phyloP scores from a whole-genome alignment of 345 rosid species.

The Pelargonium nanum region DNA sequence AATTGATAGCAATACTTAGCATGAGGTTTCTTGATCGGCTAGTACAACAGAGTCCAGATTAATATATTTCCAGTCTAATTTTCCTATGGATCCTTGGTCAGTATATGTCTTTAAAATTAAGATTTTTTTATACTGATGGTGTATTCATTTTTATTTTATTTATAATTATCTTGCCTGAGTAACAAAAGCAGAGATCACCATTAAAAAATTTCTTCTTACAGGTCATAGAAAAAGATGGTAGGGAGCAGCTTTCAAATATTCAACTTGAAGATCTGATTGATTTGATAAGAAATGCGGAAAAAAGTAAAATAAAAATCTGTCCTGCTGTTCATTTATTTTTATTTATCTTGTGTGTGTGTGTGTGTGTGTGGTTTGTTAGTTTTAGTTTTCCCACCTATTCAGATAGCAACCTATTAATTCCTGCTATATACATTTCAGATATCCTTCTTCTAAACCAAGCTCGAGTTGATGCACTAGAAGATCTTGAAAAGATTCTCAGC shows the following conservation, averaged over 20 bases:
- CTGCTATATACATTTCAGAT: slow-evolving; percentile 33
- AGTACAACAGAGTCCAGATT: too few species aligned
- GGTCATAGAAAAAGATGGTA: slow-evolving; percentile 39
- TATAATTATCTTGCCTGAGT: too few species aligned
- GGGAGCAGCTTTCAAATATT: slow-evolving; percentile 31
- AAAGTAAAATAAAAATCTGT: slow-evolving; percentile 34
- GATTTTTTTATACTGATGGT: too few species aligned
- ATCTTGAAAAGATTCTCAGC: slow-evolving; percentile 47
- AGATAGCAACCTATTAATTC: background rate
- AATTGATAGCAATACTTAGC: too few species aligned
- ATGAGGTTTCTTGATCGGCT: too few species aligned
- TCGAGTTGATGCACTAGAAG: slow-evolving; percentile 62
- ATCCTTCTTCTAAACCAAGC: slow-evolving; percentile 80
- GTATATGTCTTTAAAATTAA: too few species aligned
- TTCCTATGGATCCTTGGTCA: too few species aligned
- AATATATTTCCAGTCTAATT: too few species aligned
- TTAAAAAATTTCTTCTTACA: slow-evolving; percentile 15
- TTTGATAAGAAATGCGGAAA: slow-evolving; percentile 80
- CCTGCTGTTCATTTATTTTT: slow-evolving; percentile 4
- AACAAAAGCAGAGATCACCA: too few species aligned
- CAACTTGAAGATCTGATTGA: slow-evolving; percentile 55
- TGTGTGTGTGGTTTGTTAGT: slow-evolving; percentile 1
- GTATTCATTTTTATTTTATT: too few species aligned
- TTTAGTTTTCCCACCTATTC: background rate
- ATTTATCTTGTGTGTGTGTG: background rate